phyloP scores from a whole-genome alignment of 176 grass and related monocot species.

The Neostapfia colusana region DNA sequence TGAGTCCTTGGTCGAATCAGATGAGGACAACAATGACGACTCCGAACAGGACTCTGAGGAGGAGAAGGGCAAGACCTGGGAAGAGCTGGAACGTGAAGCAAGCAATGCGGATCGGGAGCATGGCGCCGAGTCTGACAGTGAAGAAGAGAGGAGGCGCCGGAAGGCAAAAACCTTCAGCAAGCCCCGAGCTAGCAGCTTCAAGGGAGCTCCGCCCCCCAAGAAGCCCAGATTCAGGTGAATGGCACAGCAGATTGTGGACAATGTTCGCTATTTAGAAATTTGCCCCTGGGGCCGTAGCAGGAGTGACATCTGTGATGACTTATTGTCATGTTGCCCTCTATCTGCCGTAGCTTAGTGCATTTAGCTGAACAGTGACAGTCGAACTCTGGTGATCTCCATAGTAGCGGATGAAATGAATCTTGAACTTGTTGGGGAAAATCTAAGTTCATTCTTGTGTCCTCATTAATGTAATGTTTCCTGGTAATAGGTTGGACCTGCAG shows the following conservation, averaged over 20 bases:
- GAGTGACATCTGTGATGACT: neutral
- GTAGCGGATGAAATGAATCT: neutral
- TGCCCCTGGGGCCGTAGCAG: neutral
- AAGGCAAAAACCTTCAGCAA: slow-evolving; percentile 56
- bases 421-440: slow-evolving; percentile 19
- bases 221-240: slow-evolving; percentile 52
- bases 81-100: slow-evolving; percentile 84
- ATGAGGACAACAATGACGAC: slow-evolving; percentile 41
- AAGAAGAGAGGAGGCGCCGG: slow-evolving; percentile 76
- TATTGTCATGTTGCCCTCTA: neutral
- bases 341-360: neutral
- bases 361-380: neutral
- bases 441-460: neutral
- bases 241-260: neutral
- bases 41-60: slow-evolving; percentile 79
- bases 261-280: neutral
- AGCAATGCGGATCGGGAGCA: slow-evolving; percentile 73
- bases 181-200: slow-evolving; percentile 45
- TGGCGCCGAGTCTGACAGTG: slow-evolving; percentile 71
- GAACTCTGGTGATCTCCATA: slow-evolving; percentile 9
- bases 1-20: slow-evolving; percentile 63
- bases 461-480: slow-evolving; percentile 14
- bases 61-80: slow-evolving; percentile 95
- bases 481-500: neutral
- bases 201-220: slow-evolving; percentile 41